Percentiles rank a stretch among this genome's conserved stretches.
Evolutionary conservation across 352 stramenopile genomes (phyloP).

Genomic region (Saprolegnia parasitica): DNA sequence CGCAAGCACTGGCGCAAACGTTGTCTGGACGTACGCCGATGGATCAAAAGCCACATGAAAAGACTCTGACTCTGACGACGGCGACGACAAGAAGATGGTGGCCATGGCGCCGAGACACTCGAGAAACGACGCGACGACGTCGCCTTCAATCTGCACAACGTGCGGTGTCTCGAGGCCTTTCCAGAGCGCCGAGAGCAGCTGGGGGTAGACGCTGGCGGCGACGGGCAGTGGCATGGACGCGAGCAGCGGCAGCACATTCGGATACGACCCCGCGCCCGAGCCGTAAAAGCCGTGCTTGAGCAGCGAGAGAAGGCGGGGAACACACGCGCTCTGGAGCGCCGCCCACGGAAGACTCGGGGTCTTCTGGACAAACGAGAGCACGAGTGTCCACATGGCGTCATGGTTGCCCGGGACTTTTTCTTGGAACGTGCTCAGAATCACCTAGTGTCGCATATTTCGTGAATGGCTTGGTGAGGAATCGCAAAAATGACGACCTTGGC

Average conservation of each 20-base stretch:
- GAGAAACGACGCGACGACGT: conserved; percentile 56
- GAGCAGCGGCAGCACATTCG: conserved; percentile 62
- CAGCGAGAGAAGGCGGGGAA: conserved; percentile 62
- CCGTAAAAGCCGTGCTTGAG: conserved; percentile 75
- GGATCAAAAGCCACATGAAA: neutral
- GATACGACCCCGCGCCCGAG: conserved; percentile 59
- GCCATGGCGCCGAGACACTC: conserved; percentile 70
- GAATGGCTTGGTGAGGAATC: too few species aligned
- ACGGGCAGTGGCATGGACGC: conserved; percentile 65
- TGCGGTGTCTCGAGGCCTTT: conserved; percentile 64
- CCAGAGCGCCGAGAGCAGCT: conserved; percentile 59
- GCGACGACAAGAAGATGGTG: conserved; percentile 48
- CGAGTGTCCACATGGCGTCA: conserved; percentile 64
- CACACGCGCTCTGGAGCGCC: conserved; percentile 44
- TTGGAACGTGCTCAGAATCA: conserved; percentile 43
- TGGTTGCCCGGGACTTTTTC: conserved; percentile 70
- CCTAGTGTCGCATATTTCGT: too few species aligned
- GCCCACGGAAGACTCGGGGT: conserved; percentile 47
- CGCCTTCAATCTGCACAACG: conserved; percentile 46
- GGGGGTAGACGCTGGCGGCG: conserved; percentile 48
- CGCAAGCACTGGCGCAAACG: neutral
- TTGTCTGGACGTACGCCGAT: neutral
- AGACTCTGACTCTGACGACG: neutral
- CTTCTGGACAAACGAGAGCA: conserved; percentile 62
- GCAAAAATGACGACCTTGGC: conserved; percentile 67